phyloP scores from a whole-genome alignment of 176 grass and related monocot species.

The Cymbopogon citratus region DNA sequence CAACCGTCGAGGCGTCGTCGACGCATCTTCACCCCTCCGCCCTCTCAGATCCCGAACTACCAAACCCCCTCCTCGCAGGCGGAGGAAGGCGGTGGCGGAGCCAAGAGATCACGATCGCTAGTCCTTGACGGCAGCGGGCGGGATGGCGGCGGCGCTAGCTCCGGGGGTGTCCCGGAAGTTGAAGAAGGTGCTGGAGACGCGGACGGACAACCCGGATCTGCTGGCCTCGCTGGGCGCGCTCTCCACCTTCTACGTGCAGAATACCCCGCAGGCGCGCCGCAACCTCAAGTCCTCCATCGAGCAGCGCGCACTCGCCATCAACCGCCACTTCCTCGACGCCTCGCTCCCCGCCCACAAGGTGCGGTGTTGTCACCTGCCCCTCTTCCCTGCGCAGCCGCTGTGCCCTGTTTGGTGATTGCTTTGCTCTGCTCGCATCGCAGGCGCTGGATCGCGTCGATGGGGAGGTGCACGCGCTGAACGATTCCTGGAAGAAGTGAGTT shows the following conservation, averaged over 20 bases:
- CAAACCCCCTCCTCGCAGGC: not conserved
- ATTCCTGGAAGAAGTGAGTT: conserved; percentile 89
- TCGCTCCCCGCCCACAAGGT: conserved; percentile 77
- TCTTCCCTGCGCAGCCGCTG: not conserved
- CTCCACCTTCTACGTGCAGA: conserved; percentile 86
- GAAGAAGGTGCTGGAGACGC: conserved; percentile 98
- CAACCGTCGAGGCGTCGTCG: not conserved
- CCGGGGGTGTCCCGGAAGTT: conserved; percentile 87
- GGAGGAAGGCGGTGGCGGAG: not conserved
- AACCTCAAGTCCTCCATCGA: conserved; percentile 97
- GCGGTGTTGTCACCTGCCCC: not conserved
- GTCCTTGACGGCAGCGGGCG: not conserved
- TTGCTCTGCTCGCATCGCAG: conserved; percentile 41
- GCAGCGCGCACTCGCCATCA: conserved; percentile 83
- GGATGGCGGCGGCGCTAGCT: conserved; percentile 48
- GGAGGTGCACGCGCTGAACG: conserved; percentile 65
- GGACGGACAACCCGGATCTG: conserved; percentile 87
- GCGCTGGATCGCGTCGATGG: conserved; percentile 84
- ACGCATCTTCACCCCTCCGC: not conserved
- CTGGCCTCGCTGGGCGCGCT: conserved; percentile 75
- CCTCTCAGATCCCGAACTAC: conserved; percentile 37
- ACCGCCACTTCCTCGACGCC: conserved; percentile 86
- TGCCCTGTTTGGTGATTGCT: not conserved
- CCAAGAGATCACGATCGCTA: conserved; percentile 15
- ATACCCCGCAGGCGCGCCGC: conserved; percentile 85